phyloP scores from a whole-genome alignment of 768 basidiomycete genomes.

The Leccinum sublutescens region DNA sequence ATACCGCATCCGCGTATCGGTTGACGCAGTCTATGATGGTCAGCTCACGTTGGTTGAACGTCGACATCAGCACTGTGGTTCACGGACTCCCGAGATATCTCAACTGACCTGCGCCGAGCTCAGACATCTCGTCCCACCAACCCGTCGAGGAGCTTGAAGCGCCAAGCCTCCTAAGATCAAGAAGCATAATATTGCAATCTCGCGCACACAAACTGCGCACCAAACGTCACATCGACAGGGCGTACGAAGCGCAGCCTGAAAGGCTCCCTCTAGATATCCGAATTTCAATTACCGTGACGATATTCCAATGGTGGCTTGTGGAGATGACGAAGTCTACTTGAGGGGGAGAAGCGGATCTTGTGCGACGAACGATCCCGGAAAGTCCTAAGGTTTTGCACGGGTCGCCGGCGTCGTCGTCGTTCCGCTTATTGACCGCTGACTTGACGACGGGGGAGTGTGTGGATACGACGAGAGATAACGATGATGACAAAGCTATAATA shows the following conservation, averaged over 20 bases:
- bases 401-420: background rate
- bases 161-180: background rate
- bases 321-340: background rate
- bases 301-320: background rate
- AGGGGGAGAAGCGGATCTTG: background rate
- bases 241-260: background rate
- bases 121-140: background rate
- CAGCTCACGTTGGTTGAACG: background rate
- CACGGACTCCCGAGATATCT: background rate
- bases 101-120: background rate
- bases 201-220: background rate
- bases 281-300: constrained; percentile 3
- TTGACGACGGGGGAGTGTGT: too few species aligned
- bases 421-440: background rate
- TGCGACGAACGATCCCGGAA: background rate
- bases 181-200: background rate
- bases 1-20: background rate
- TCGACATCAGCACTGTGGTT: background rate
- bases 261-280: background rate
- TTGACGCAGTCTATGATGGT: background rate
- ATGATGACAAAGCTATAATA: background rate
- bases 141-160: background rate
- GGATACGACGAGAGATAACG: background rate
- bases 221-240: background rate
- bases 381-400: background rate